Conservation (phyloP, 805 yeast genomes). For the Isabelozyma heimii region DNA sequence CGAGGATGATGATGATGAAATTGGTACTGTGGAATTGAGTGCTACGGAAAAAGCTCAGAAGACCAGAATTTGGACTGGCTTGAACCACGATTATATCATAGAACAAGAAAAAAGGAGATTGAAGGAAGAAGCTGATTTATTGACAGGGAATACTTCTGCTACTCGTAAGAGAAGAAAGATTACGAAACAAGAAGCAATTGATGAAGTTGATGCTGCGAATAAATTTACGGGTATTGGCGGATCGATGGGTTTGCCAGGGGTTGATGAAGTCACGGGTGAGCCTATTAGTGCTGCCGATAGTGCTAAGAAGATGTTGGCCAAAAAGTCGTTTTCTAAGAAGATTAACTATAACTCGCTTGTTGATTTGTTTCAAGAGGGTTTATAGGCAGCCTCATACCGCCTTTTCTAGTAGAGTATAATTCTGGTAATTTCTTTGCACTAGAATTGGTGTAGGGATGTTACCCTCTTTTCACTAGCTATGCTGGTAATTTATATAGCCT, state of each 20-base stretch:
- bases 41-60: constrained; percentile 72
- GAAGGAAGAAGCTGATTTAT: constrained; percentile 81
- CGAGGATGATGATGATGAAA: constrained; percentile 84
- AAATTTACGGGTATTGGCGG: constrained; percentile 26
- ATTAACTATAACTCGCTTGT: constrained; percentile 84
- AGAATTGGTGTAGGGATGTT: too few species aligned
- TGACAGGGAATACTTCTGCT: constrained; percentile 65
- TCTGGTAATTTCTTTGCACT: too few species aligned
- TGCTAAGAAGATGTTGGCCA: constrained; percentile 72
- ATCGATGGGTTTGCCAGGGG: constrained; percentile 31
- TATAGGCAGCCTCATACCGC: not conserved
- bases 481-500: too few species aligned
- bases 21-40: constrained; percentile 56
- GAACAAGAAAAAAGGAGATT: constrained; percentile 84
- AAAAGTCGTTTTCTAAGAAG: constrained; percentile 79
- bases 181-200: constrained; percentile 11
- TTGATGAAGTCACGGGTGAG: constrained; percentile 40
- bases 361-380: constrained; percentile 32
- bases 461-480: too few species aligned
- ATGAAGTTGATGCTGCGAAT: constrained; percentile 17
- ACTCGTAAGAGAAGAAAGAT: constrained; percentile 42
- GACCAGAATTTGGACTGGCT: constrained; percentile 84
- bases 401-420: not conserved
- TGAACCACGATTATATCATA: constrained; percentile 79
- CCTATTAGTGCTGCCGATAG: constrained; percentile 69